phyloP scores from a whole-genome alignment of 1,284 basidiomycete genomes.

The Lentinus polychrous region DNA sequence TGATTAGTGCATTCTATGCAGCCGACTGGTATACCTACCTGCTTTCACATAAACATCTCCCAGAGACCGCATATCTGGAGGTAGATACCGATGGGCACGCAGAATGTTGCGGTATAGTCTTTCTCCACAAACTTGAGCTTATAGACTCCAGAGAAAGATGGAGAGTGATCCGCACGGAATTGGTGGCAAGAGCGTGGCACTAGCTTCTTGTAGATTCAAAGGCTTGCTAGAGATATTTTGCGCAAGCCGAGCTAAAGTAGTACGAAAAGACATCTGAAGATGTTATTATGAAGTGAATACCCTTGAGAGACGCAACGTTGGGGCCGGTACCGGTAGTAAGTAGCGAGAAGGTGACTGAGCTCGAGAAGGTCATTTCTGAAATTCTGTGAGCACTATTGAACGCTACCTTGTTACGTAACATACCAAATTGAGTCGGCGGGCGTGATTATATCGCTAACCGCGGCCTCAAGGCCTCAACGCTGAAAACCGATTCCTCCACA shows the following conservation, averaged over 20 bases:
- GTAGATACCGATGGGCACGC: slow-evolving; percentile 71
- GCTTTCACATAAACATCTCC: slow-evolving; percentile 88
- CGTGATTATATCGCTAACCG: too few species aligned
- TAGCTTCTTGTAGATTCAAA: slow-evolving; percentile 59
- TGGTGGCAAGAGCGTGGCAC: slow-evolving; percentile 73
- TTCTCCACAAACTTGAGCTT: slow-evolving; percentile 1
- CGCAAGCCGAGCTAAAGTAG: slow-evolving; percentile 49
- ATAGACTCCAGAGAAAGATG: not conserved
- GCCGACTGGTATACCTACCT: slow-evolving; percentile 34
- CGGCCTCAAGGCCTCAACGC: too few species aligned
- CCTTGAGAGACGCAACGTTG: too few species aligned
- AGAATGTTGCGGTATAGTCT: slow-evolving; percentile 81
- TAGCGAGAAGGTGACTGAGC: too few species aligned
- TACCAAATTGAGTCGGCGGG: too few species aligned
- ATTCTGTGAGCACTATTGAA: too few species aligned
- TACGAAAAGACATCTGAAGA: slow-evolving; percentile 33
- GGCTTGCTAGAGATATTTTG: slow-evolving; percentile 56
- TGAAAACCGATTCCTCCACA: too few species aligned
- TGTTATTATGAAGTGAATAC: too few species aligned
- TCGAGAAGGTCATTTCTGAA: too few species aligned
- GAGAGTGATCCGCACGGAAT: slow-evolving; percentile 52
- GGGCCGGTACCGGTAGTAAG: too few species aligned
- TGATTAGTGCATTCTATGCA: slow-evolving; percentile 1
- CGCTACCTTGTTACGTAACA: too few species aligned
- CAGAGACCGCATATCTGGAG: slow-evolving; percentile 76